Evolutionary conservation across 805 yeast species (phyloP).

Genomic region (Hanseniaspora singularis): DNA sequence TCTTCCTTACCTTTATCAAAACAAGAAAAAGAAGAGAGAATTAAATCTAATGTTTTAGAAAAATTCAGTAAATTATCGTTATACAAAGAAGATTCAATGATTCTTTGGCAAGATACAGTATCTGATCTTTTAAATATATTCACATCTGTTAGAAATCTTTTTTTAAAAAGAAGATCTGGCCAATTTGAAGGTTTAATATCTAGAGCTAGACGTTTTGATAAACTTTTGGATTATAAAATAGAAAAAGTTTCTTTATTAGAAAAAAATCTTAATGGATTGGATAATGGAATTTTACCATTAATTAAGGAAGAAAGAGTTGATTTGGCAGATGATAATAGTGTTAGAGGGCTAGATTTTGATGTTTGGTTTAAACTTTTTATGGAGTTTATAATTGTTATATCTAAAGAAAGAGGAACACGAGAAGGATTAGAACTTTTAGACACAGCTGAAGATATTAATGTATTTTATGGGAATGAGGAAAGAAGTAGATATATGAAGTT

Average conservation of each 20-base stretch:
- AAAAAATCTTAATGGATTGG: constrained; percentile 37
- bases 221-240: constrained; percentile 61
- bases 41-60: constrained; percentile 45
- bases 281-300: constrained; percentile 21
- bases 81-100: constrained; percentile 39
- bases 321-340: constrained; percentile 43
- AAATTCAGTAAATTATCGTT: constrained; percentile 45
- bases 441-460: constrained; percentile 64
- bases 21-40: constrained; percentile 45
- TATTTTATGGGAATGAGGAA: constrained; percentile 55
- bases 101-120: constrained; percentile 74
- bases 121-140: constrained; percentile 75
- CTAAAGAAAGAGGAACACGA: constrained; percentile 45
- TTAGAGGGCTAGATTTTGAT: constrained; percentile 64
- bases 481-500: constrained; percentile 50
- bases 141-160: constrained; percentile 63
- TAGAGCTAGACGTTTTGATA: constrained; percentile 46
- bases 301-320: constrained; percentile 34
- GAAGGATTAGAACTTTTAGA: constrained; percentile 61
- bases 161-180: constrained; percentile 61
- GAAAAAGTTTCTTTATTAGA: constrained; percentile 55
- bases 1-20: constrained; percentile 29
- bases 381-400: constrained; percentile 59
- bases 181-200: constrained; percentile 56
- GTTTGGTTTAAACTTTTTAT: constrained; percentile 79